Conservation (phyloP, 805 yeast species). For the Candida takata region DNA sequence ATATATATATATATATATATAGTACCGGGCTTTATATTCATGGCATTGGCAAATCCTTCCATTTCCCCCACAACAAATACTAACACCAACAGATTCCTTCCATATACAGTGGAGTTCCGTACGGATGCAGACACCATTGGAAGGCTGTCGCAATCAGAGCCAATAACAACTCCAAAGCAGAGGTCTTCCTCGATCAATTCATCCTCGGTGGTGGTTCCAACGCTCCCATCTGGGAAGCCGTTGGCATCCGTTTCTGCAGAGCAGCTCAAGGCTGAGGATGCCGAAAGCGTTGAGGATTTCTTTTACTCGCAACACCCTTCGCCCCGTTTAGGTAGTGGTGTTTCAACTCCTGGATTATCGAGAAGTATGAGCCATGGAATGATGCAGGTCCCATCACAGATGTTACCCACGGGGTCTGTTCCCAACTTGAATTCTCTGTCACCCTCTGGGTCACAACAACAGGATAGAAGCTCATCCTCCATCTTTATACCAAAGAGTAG, state of each 20-base stretch:
- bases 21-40: too few relatives aligned
- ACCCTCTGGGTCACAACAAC: not conserved
- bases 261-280: conserved; percentile 1
- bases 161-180: conserved; percentile 16
- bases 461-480: conserved; percentile 2
- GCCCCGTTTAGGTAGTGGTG: conserved; percentile 2
- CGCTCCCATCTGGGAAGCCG: not conserved
- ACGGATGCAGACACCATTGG: conserved; percentile 27
- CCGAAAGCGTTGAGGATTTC: conserved; percentile 23
- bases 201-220: conserved; percentile 14
- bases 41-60: not conserved
- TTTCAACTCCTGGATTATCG: not conserved
- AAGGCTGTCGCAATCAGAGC: conserved; percentile 17
- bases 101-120: conserved; percentile 62
- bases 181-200: conserved; percentile 15
- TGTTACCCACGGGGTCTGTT: not conserved
- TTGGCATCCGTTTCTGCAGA: too few relatives aligned
- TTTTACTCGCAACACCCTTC: conserved; percentile 14
- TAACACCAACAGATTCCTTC: conserved; percentile 43
- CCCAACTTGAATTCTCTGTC: too few relatives aligned
- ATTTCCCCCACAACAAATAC: not conserved
- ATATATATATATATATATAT: too few relatives aligned
- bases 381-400: not conserved
- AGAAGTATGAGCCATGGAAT: not conserved
- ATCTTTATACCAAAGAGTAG: conserved; percentile 37